phyloP scores from a whole-genome alignment of 768 basidiomycete species.

The Sporobolomyces phaffii region DNA sequence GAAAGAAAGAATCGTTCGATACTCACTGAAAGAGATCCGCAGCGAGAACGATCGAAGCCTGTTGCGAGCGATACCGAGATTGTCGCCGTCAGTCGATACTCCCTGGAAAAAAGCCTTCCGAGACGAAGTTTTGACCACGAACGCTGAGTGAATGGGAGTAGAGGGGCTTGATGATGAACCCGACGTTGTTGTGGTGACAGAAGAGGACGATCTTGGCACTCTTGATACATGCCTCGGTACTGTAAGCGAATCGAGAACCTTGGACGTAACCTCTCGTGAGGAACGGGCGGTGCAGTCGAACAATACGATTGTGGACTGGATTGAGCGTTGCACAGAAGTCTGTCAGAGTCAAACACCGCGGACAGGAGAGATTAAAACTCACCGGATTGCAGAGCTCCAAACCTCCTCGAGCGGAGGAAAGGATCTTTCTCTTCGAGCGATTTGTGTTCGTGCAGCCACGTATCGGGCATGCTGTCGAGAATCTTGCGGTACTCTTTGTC shows the following conservation, averaged over 20 bases:
- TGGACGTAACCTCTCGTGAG: conserved; percentile 22
- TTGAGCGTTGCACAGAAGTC: not conserved
- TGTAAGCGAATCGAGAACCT: conserved; percentile 9
- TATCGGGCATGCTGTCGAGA: conserved; percentile 26
- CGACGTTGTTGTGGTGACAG: conserved; percentile 28
- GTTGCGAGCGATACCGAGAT: not conserved
- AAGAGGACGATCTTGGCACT: conserved; percentile 17
- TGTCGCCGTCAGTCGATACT: not conserved
- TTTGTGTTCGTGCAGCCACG: conserved; percentile 11
- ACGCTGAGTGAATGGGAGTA: conserved; percentile 9
- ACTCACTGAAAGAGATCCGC: conserved; percentile 32
- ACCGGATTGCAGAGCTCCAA: conserved; percentile 19
- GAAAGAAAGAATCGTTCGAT: not conserved
- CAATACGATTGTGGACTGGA: conserved; percentile 24
- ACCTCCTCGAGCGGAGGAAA: conserved; percentile 5
- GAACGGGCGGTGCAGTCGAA: conserved; percentile 35
- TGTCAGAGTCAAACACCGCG: not conserved
- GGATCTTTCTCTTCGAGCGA: conserved; percentile 15
- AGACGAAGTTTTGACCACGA: too few relatives aligned
- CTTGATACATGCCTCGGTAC: conserved; percentile 21
- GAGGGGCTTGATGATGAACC: conserved; percentile 4
- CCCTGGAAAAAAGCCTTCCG: too few relatives aligned
- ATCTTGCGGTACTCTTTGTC: conserved; percentile 28
- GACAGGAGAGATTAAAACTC: not conserved
- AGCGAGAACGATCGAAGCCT: conserved; percentile 28